Evolutionary conservation across 2,329 filamentous ascomycete genomes (phyloP), one percentile per base, ranked within the genome.

Genomic region (Aspergillus flavus): DNA sequence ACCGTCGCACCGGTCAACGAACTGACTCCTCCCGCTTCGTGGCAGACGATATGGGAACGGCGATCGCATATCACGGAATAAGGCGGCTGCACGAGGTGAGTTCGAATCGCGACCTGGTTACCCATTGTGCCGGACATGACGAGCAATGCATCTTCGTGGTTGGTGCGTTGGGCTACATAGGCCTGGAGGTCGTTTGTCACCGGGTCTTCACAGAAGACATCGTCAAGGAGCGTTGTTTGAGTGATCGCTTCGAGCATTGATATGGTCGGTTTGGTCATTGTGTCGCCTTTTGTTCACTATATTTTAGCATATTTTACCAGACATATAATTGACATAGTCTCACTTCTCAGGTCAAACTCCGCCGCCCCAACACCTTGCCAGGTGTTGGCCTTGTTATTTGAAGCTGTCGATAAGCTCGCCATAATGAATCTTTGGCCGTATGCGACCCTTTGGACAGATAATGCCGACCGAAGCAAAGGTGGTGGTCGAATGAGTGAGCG

Each of bases 121-220:
- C 93, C 93, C 93, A 97, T 97, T 5, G 94, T 97, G 4, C 94
- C 94, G 0, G 92, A 95, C 63, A 96, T 84, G 61, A 97, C 92
- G 59, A 97, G 89, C 5, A 97, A 83, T 0, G 87, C 91, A 9
- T 87, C 88, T 71, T 93, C 89, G 70, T 96, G 93, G 69, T 87
- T 87, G 0, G 92, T 87, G 4, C 96, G 84, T 36, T 84, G 75
- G 21, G 93, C 92, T 52, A 96, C 84, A 75, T 91, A 89, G 53
- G 84, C 79, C 76, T 97, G 91, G 46, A 98, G 87, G 28, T 86
- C 84, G 57, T 85, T 88, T 1, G 94, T 97, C 0, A 90, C 93
- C 0, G 86, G 82, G 72, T 97, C 93, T 78, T 96, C 93, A 66
- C 84, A 81, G 75, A 91, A 92, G 69, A 96, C 92, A 76, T 97